Base-by-base conservation (phyloP, 352 stramenopile genomes). In the Pythium apleroticum region DNA sequence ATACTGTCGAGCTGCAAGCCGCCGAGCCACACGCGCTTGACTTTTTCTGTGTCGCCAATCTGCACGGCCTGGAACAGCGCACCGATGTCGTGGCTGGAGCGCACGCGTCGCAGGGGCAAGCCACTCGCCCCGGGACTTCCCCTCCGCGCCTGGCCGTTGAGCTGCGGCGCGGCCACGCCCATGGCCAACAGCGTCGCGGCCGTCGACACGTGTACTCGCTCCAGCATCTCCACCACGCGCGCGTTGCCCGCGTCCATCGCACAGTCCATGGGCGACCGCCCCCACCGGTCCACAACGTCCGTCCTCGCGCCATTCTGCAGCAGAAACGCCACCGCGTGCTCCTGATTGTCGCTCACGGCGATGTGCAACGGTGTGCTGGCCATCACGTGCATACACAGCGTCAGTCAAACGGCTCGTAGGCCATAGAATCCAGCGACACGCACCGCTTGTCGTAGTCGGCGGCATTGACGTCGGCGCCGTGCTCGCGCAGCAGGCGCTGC, bases 401-500 rank as follows among this genome's bases (percentile, higher is more conserved):
- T 41, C 11, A 31, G 14, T 17, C 17, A n/a, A n/a, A n/a, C n/a
- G n/a, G n/a, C n/a, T n/a, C n/a, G n/a, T n/a, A n/a, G n/a, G n/a
- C n/a, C n/a, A n/a, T n/a, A n/a, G n/a, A n/a, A n/a, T n/a, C n/a
- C n/a, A n/a, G n/a, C n/a, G n/a, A 22, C 50, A 55, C 55, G 50
- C 33, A 93, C 85, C 85, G 76, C 53, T 84, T 86, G 67, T 93
- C 81, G 57, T 91, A 90, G 67, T 93, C 85, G n/a, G 71, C 73
- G 19, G 76, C 73, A 59, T 92, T 91, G 20, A 93, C 80, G 59
- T 93, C 78, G 6, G 71, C 81, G 22, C 80, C 83, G 64, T 88
- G 78, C 45, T 86, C 78, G 11, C 35, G 35, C 27, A 74, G 68
- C 33, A 92, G 65, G 1, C 71, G 71, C n/a, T 78, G 72, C 65